A percentile compares a stretch with the other conserved stretches of the same genome.
Conservation (phyloP, 139 green algal species). For the Micromonas commoda region DNA sequence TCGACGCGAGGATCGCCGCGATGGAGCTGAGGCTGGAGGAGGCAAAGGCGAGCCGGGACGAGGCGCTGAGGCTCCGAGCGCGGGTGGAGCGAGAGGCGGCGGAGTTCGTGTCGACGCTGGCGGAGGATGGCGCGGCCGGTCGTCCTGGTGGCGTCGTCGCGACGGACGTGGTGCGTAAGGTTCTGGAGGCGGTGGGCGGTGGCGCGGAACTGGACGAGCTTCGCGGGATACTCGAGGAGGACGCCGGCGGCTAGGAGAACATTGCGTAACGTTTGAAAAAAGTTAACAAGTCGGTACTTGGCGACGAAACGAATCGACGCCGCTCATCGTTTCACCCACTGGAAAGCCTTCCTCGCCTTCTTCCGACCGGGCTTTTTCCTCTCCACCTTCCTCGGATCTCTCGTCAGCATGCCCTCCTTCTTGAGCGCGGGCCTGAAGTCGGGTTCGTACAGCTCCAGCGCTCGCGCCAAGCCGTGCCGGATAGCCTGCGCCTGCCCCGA, state of each 20-base stretch:
- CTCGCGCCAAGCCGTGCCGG: constrained; percentile 67
- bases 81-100: background rate
- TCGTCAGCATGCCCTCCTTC: constrained; percentile 54
- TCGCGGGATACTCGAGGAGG: background rate
- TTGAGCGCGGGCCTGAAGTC: constrained; percentile 49
- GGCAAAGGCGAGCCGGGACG: background rate
- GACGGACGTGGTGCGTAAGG: background rate
- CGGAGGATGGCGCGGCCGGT: too few relatives aligned
- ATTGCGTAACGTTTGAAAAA: background rate
- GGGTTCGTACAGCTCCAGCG: constrained; percentile 70
- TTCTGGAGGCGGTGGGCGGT: background rate
- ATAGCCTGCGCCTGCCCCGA: constrained; percentile 54
- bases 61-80: background rate
- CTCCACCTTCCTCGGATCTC: constrained; percentile 82
- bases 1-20: background rate
- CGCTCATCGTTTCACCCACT: constrained; percentile 78
- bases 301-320: background rate
- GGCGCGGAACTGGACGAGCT: background rate
- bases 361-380: constrained; percentile 85
- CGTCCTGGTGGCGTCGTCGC: background rate
- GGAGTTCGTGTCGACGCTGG: background rate
- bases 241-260: background rate
- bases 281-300: background rate
- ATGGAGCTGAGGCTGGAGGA: background rate
- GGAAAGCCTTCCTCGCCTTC: constrained; percentile 76